Evolutionary conservation across 129 eudicot genomes (phyloP), one percentile per base, ranked within the genome.

Genomic region (Cynara cardunculus): DNA sequence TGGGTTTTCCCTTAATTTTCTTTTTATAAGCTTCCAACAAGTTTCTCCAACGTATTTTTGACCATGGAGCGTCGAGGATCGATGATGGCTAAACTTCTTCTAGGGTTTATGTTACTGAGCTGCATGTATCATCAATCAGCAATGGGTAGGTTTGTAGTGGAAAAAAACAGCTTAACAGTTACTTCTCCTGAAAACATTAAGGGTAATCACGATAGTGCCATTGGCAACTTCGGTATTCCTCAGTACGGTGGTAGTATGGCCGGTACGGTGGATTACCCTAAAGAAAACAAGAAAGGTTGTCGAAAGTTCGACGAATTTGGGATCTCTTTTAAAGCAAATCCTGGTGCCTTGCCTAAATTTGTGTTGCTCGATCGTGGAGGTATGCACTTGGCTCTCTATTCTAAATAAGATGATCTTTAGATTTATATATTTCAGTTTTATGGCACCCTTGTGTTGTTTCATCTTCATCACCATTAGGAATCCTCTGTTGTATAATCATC

Each of bases 351-450:
- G 87, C 96, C 96, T 26, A 84, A 35, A 53, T 92, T 90, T 66
- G 88, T 92, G 41, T 81, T 92, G 68, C 82, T 90, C 74, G 97
- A 92, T 87, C 93, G 97, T 74, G 97, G 93, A 85, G 97, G 96
- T 92, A 46, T 21, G 27, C 21, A 39, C 13, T 39, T 46, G 49
- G 1, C 7, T 39, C 49, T 39, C 11, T 39, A 39, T 9, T 39
- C 49, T 39, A 39, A 39, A 10, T 39, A 44, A 44, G 18, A 44
- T 44, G n/a, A 46, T 46, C 0, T 46, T 14, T 46, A 46, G 61
- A 46, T 46, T 46, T 14, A 18, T 46, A 39, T 10, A 10, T 9
- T 39, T 39, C 10, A 39, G 49, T 11, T 39, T 39, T 39, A 39
- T 39, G 49, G 16, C 14, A 39, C 49, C 49, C 16, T 39, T 39